These are phyloP conservation scores for Cladosporium austrohemisphaericum DNA, from an alignment of 2,329 filamentous ascomycete genomes.

Conservation along the genomic window DNA sequence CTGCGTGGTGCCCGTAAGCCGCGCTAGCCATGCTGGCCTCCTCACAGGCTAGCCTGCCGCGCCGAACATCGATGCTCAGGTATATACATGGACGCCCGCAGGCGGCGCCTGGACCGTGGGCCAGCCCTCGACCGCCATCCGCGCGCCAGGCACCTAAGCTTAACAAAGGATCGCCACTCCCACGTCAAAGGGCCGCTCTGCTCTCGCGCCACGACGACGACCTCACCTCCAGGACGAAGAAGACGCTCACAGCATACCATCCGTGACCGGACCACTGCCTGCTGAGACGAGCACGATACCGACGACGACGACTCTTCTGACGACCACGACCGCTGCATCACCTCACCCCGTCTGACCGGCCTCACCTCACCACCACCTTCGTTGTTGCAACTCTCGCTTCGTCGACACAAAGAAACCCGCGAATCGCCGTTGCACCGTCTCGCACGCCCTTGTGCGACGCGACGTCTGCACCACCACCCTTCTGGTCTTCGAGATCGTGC, in stretches of 20 bases:
- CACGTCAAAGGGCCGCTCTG: slow-evolving; percentile 28
- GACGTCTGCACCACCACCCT: slow-evolving; percentile 47
- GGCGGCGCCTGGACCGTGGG: slow-evolving; percentile 35
- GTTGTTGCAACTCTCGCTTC: slow-evolving; percentile 18
- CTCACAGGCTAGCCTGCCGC: slow-evolving; percentile 14
- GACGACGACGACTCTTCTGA: slow-evolving; percentile 5
- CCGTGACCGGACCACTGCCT: too few species aligned
- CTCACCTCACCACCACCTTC: slow-evolving; percentile 11
- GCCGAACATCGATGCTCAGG: slow-evolving; percentile 10
- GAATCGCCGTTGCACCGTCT: slow-evolving; percentile 25
- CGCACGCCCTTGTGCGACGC: slow-evolving; percentile 39
- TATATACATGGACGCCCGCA: slow-evolving; percentile 27
- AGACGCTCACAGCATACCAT: too few species aligned
- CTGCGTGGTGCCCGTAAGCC: slow-evolving; percentile 25
- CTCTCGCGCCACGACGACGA: slow-evolving; percentile 21
- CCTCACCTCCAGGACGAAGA: slow-evolving; percentile 28
- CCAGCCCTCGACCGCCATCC: slow-evolving; percentile 46
- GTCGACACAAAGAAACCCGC: slow-evolving; percentile 33
- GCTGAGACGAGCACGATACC: neutral
- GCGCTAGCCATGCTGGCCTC: slow-evolving; percentile 21
- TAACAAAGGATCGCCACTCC: slow-evolving; percentile 50
- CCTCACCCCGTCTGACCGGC: slow-evolving; percentile 3
- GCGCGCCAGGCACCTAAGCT: slow-evolving; percentile 45
- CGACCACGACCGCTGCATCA: neutral
- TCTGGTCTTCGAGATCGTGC: slow-evolving; percentile 39